Base-by-base conservation (phyloP, 495 filamentous ascomycete species). In the Parathielavia appendiculata region DNA sequence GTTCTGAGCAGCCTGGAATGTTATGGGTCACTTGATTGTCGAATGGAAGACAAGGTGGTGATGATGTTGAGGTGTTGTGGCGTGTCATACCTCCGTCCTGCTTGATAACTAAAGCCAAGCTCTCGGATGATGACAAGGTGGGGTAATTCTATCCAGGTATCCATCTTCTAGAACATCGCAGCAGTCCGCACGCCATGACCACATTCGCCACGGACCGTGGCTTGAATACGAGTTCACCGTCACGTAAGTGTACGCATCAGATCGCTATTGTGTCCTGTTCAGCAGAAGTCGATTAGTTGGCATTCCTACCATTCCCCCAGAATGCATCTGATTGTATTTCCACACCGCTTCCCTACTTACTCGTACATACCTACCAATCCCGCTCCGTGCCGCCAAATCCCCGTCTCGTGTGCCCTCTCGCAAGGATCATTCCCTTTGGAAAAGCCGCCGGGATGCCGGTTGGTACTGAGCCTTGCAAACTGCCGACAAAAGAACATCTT, bases 391-490 rank as follows among this genome's bases (percentile, higher is more conserved):
- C 17, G 47, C n/a, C 38, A 10, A 36, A 56, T 17, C 7, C 1
- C 16, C 38, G 0, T 2, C 1, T 12, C 20, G 22, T n/a, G 20
- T 34, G 13, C 38, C 7, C 17, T 46, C 17, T 9, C 17, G 4
- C 5, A 2, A 14, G 5, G n/a, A 5, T 9, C 20, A 12, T 40
- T 49, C 43, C 43, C 16, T 8, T 19, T 43, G 20, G 22, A 9
- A 41, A 16, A 34, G 48, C 1, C 6, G 41, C 56, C 53, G 17
- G 56, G 46, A 54, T 43, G 52, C 26, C 41, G 10, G 49, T 51
- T 62, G 52, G 55, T 57, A 59, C 3, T 59, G 51, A 62, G 59
- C 59, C 44, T 61, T 26, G 35, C 35, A 50, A 45, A 40, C 23
- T 9, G 20, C 22, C 48, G 44, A 49, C 48, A 51, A 60, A 23